A percentile compares a stretch with the other conserved stretches of the same genome.
These are phyloP conservation scores for Ceratobasidium sp. DNA, from an alignment of 1,284 basidiomycete genomes.

Conservation along the genomic window DNA sequence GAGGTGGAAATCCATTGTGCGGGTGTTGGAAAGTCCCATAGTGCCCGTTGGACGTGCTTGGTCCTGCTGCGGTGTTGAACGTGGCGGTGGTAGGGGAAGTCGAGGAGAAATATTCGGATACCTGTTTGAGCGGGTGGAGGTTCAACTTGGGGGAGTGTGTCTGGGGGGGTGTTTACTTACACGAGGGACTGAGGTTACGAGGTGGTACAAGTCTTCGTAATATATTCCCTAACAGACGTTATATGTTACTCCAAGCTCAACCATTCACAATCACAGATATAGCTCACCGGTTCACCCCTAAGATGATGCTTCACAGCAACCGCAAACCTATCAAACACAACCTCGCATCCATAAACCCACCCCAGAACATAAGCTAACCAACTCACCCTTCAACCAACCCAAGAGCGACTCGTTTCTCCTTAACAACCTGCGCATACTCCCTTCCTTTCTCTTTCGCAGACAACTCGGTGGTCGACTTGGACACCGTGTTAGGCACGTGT, in stretches of 20 bases:
- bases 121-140: background rate
- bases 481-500: constrained; percentile 64
- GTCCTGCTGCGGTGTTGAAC: constrained; percentile 12
- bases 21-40: constrained; percentile 26
- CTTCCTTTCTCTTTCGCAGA: constrained; percentile 54
- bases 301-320: constrained; percentile 76
- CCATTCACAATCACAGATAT: background rate
- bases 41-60: constrained; percentile 2
- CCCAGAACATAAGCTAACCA: background rate
- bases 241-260: background rate
- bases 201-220: constrained; percentile 70
- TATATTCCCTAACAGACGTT: constrained; percentile 54
- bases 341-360: constrained; percentile 1
- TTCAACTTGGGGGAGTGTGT: background rate
- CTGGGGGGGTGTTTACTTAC: background rate
- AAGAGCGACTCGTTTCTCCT: constrained; percentile 71
- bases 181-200: constrained; percentile 58
- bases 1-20: background rate
- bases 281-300: constrained; percentile 59
- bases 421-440: constrained; percentile 67
- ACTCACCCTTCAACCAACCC: constrained; percentile 70
- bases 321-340: constrained; percentile 62
- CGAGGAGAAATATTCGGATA: constrained; percentile 15
- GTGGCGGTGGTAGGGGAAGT: constrained; percentile 32
- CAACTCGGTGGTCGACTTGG: constrained; percentile 54